phyloP scores from a whole-genome alignment of 2,329 filamentous ascomycete species.

The Dactylellina sp. region DNA sequence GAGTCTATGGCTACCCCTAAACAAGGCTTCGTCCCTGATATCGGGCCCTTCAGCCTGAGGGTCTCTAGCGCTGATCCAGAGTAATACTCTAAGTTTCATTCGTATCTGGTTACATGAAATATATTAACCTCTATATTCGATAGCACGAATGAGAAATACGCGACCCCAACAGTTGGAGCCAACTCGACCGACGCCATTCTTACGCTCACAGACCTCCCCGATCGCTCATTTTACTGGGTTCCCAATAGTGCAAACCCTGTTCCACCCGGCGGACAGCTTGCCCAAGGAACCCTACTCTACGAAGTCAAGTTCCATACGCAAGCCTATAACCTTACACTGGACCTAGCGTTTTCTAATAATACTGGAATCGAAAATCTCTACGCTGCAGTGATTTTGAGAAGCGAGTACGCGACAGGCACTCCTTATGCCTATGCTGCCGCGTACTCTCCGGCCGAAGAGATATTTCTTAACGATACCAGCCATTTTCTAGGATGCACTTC shows the following conservation, averaged over 20 bases:
- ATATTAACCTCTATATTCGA: background rate
- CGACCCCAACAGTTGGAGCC: slow-evolving; percentile 9
- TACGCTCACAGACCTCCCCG: slow-evolving; percentile 14
- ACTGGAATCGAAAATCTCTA: slow-evolving; percentile 30
- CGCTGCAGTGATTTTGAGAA: slow-evolving; percentile 38
- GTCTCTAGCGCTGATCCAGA: slow-evolving; percentile 11
- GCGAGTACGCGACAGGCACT: slow-evolving; percentile 19
- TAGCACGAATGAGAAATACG: slow-evolving; percentile 40
- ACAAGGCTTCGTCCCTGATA: slow-evolving; percentile 32
- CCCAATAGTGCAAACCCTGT: slow-evolving; percentile 52
- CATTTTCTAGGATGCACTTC: slow-evolving; percentile 31
- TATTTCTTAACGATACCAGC: slow-evolving; percentile 38
- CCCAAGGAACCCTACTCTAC: slow-evolving; percentile 45
- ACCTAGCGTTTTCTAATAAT: slow-evolving; percentile 23
- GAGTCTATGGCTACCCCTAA: slow-evolving; percentile 22
- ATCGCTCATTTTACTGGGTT: slow-evolving; percentile 54
- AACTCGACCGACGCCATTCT: slow-evolving; percentile 27
- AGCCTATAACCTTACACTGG: slow-evolving; percentile 48
- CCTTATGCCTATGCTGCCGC: slow-evolving; percentile 29
- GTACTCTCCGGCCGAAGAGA: slow-evolving; percentile 10
- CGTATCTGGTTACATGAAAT: background rate
- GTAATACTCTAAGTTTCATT: slow-evolving; percentile 10
- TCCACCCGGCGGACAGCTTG: slow-evolving; percentile 32
- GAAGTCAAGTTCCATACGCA: slow-evolving; percentile 47
- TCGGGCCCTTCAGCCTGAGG: slow-evolving; percentile 41